Evolutionary conservation across 169 alveolate genomes (phyloP).

Genomic region (Ichthyophthirius multifiliis): DNA sequence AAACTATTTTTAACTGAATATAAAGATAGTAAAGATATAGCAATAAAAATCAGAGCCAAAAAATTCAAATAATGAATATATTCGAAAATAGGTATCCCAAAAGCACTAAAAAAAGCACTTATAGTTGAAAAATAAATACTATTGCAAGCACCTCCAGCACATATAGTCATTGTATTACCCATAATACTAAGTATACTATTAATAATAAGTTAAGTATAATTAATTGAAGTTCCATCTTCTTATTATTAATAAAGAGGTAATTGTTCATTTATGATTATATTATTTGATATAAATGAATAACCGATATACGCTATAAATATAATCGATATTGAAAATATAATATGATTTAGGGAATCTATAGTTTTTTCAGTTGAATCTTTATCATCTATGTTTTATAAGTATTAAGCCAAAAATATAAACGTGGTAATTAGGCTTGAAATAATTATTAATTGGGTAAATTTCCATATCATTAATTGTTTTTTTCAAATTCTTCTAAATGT

Average conservation of each 20-base stretch:
- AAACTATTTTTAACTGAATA: slow-evolving; percentile 28
- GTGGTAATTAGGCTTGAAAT: slow-evolving; percentile 16
- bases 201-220: background rate
- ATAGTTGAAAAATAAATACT: slow-evolving; percentile 37
- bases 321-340: slow-evolving; percentile 16
- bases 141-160: slow-evolving; percentile 46
- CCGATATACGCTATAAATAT: slow-evolving; percentile 12
- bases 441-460: slow-evolving; percentile 21
- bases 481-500: no score
- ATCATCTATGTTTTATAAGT: slow-evolving; percentile 22
- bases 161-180: slow-evolving; percentile 34
- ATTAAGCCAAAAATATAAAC: slow-evolving; percentile 12
- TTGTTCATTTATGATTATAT: background rate
- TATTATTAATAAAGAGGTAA: background rate
- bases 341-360: background rate
- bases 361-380: slow-evolving; percentile 5
- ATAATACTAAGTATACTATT: slow-evolving; percentile 13
- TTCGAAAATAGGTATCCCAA: slow-evolving; percentile 40
- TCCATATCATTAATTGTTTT: slow-evolving; percentile 24
- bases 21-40: slow-evolving; percentile 23
- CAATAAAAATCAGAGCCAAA: slow-evolving; percentile 20
- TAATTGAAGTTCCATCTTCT: background rate
- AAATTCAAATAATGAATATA: slow-evolving; percentile 40
- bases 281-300: background rate
- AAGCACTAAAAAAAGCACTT: slow-evolving; percentile 40